Percentiles rank a stretch among this genome's conserved stretches.
phyloP scores from a whole-genome alignment of 495 filamentous ascomycete genomes.

The Neurospora sp. region DNA sequence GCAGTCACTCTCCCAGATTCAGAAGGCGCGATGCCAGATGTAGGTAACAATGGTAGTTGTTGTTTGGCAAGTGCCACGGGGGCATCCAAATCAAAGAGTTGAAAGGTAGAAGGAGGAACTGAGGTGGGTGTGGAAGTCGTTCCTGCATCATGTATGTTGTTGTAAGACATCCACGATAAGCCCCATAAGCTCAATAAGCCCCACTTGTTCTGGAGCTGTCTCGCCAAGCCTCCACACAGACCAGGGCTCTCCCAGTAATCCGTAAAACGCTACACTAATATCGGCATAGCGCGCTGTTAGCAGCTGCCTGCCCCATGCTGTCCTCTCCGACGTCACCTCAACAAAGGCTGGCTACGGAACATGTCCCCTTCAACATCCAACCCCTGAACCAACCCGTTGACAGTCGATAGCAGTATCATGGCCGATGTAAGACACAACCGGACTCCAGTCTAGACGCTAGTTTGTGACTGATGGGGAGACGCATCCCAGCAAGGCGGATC shows the following conservation, averaged over 20 bases:
- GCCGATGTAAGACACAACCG: conserved; percentile 15
- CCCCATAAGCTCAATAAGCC: neutral
- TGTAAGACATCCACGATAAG: neutral
- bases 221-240: neutral
- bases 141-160: neutral
- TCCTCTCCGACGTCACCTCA: conserved; percentile 2
- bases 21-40: neutral
- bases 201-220: neutral
- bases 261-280: neutral
- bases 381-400: neutral
- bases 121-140: neutral
- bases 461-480: conserved; percentile 18
- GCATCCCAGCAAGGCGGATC: conserved; percentile 16
- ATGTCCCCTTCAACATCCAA: neutral
- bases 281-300: neutral
- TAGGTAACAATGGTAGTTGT: neutral
- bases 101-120: neutral
- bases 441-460: neutral
- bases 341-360: neutral
- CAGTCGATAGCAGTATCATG: conserved; percentile 4
- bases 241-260: neutral
- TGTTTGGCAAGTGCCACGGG: neutral
- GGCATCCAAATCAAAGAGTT: neutral
- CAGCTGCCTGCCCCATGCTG: neutral
- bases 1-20: neutral